These are phyloP conservation scores for Kwoniella heveanensis DNA, from an alignment of 768 basidiomycete genomes.

Conservation along the genomic window DNA sequence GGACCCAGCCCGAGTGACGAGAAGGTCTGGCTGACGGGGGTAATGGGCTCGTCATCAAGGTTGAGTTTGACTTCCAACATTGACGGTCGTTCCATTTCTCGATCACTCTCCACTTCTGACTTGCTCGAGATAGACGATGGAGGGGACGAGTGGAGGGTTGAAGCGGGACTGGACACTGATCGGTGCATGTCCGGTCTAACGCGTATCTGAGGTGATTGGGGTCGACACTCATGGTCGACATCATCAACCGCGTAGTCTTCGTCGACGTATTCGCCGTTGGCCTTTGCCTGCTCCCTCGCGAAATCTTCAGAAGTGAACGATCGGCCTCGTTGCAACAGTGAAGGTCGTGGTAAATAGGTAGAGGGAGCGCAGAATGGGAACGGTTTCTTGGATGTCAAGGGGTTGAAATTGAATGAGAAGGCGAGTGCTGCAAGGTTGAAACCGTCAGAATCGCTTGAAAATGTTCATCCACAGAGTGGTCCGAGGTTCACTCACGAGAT, in stretches of 20 bases:
- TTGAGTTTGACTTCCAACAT: neutral
- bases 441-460: neutral
- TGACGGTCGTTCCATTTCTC: conserved; percentile 1
- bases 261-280: conserved; percentile 1
- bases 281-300: conserved; percentile 25
- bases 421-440: conserved; percentile 16
- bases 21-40: conserved; percentile 40
- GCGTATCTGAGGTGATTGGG: neutral
- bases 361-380: conserved; percentile 26
- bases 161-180: conserved; percentile 27
- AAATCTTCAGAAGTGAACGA: conserved; percentile 53
- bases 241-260: conserved; percentile 20
- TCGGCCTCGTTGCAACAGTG: conserved; percentile 47
- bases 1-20: conserved; percentile 19
- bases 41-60: conserved; percentile 27
- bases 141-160: conserved; percentile 20
- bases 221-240: conserved; percentile 11
- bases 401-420: conserved; percentile 29
- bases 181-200: conserved; percentile 28
- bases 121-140: conserved; percentile 25
- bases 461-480: too few species aligned
- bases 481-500: conserved; percentile 34
- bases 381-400: conserved; percentile 16
- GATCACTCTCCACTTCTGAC: conserved; percentile 15
- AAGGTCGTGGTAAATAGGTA: conserved; percentile 23